A percentile compares a stretch with the other conserved stretches of the same genome.
Conservation (phyloP, 169 alveolate genomes). For the Eimeria zaria region DNA sequence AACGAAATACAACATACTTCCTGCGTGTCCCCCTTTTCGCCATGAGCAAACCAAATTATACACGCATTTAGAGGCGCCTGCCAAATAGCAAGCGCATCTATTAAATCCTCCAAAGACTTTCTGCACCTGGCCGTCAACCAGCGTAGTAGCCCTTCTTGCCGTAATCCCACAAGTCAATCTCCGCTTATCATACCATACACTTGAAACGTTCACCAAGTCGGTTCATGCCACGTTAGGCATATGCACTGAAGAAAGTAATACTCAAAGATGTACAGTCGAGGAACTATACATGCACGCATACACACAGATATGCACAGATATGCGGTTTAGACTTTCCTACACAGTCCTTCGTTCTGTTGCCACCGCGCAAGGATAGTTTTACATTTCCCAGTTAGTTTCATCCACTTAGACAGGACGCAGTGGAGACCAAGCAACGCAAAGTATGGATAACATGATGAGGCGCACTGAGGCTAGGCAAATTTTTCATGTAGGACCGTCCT, state of each 20-base stretch:
- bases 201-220: too few species aligned
- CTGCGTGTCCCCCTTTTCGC: neutral
- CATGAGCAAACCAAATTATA: neutral
- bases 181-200: too few species aligned
- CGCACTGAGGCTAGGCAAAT: neutral
- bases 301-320: neutral
- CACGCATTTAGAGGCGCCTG: neutral
- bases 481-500: neutral
- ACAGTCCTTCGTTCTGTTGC: neutral
- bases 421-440: neutral
- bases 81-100: neutral
- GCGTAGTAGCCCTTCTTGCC: too few species aligned
- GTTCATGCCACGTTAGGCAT: too few species aligned
- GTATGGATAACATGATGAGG: neutral
- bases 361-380: neutral
- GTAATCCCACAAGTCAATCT: too few species aligned
- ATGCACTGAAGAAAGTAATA: neutral
- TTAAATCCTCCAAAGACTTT: neutral
- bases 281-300: neutral
- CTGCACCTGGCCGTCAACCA: neutral
- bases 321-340: too few species aligned
- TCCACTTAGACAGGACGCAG: neutral
- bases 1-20: neutral
- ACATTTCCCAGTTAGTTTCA: neutral
- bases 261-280: neutral